phyloP scores from a whole-genome alignment of 192 early-diverging fungal species.

The Rhizoclosmatium globosum region DNA sequence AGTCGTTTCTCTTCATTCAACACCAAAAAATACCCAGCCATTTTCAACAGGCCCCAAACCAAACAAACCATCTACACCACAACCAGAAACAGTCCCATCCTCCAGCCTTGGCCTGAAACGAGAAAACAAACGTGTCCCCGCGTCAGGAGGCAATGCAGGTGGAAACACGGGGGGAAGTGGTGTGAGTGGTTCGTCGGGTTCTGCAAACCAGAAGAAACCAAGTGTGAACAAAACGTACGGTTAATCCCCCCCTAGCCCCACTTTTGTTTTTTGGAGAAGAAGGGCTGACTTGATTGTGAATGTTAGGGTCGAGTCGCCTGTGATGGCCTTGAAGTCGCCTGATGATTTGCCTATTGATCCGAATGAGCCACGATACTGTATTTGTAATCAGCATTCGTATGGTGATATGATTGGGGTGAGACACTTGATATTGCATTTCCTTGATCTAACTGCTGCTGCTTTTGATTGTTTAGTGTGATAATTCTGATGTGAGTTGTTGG shows the following conservation, averaged over 20 bases:
- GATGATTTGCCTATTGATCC: constrained; percentile 86
- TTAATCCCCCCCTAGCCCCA: too few species aligned
- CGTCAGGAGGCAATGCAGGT: neutral
- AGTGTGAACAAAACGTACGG: neutral
- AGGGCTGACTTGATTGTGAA: neutral
- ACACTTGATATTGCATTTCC: constrained; percentile 10
- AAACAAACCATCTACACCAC: constrained; percentile 20
- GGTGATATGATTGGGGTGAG: constrained; percentile 91
- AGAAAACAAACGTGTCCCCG: constrained; percentile 32
- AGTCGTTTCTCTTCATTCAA: neutral
- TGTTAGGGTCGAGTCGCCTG: neutral
- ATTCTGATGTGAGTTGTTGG: constrained; percentile 60
- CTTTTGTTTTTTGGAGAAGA: neutral
- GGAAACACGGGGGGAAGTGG: neutral
- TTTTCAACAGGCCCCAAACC: neutral
- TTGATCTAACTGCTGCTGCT: too few species aligned
- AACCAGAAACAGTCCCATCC: constrained; percentile 10
- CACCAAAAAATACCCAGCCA: neutral
- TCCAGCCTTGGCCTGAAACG: constrained; percentile 24
- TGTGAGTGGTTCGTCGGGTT: neutral
- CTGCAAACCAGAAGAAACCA: neutral
- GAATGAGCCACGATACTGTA: constrained; percentile 96
- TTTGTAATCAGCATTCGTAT: constrained; percentile 93
- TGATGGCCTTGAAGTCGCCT: neutral
- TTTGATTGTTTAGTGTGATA: constrained; percentile 63